Base-by-base conservation (phyloP, 495 filamentous ascomycete genomes). In the Tuber microsphaerosporum region DNA sequence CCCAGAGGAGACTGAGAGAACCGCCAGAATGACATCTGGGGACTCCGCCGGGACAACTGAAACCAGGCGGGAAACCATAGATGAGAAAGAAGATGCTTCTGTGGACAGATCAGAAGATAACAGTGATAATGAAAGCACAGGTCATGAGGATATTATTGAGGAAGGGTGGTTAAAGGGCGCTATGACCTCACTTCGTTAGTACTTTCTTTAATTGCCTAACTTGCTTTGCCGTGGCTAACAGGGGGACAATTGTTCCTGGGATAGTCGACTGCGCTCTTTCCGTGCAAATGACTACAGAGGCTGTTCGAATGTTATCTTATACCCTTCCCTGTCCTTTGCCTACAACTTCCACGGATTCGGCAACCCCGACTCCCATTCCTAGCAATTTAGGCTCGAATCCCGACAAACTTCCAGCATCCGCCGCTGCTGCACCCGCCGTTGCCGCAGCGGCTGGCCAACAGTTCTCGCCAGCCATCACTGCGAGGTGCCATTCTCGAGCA, bases 281-380 rank as follows among this genome's bases (percentile, higher is more conserved):
- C 73, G 75, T 79, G 31, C 73, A 76, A 72, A 76, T 81, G 75
- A 75, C 73, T 22, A 79, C 81, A 46, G 81, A 84, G 43, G 79
- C 83, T 46, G 76, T 84, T 71, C 76, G 83, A 56, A 81, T 84
- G 75, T 71, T 84, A 56, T 84, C 83, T 26, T 84, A 84, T 74
- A 83, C 83, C 39, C 74, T 84, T n/a, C 83, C 83, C n/a, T 84
- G 83, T 71, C 83, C 83, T 16, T 69, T 83, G 44, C 81, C 81
- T 7, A 80, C 76, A 69, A 74, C 77, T n/a, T 42, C 76, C 12
- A 75, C 79, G 68, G 78, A 80, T 71, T 82, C 75, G 70, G 74
- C 42, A 20, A 68, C 77, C 39, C 74, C 76, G 20, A 69, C 82
- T n/a, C 77, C 82, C n/a, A 81, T 76, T n/a, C 79, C 79, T 31